Evolutionary conservation across 2,329 filamentous ascomycete species (phyloP), one percentile per base, ranked within the genome.

Genomic region (Fusarium duplospermum): DNA sequence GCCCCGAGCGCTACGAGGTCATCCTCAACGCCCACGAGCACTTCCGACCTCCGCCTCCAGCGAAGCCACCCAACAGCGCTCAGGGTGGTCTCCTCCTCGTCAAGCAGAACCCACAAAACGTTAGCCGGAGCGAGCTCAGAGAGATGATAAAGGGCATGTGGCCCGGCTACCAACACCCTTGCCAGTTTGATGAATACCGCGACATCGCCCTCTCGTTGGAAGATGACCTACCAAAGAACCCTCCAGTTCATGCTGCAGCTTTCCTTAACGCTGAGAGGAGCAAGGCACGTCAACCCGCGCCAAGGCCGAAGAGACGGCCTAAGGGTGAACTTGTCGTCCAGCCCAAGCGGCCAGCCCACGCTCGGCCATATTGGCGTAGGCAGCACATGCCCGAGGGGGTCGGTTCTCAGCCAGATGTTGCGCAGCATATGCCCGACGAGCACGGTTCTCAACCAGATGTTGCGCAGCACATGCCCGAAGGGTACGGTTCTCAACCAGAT

Each of bases 31-130:
- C 47, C 33, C 72, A 75, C 47, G 31, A 20, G 35, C 1, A 9
- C 16, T 22, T 45, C 62, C 72, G 72, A 13, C 72, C 72, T 29
- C 72, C 71, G 20, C 14, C 24, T 10, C 16, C 22, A 3, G 62
- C 47, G 14, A 33, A 18, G 20, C 47, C 62, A 16, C 62, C 62
- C 4, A 29, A 64, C 10, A 50, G 50, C 27, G 60, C 18, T 29
- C 24, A 27, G 20, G 24, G 13, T 10, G 29, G 60, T 14, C 10
- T 20, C 14, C 42, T 62, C 29, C 31, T 22, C 7, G 6, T 6
- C 57, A 58, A 36, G 16, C 31, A 11, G 6, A 58, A 22, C 20
- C 22, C 40, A 16, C 22, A 40, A 20, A 29, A n/a, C 27, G 35
- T 45, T 6, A 29, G 10, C 4, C 9, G 9, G 47, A 18, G 16